Evolutionary conservation across 1,139 yeast species (phyloP), one percentile per base, ranked within the genome.

Genomic region (Candida tetrigidarum): DNA sequence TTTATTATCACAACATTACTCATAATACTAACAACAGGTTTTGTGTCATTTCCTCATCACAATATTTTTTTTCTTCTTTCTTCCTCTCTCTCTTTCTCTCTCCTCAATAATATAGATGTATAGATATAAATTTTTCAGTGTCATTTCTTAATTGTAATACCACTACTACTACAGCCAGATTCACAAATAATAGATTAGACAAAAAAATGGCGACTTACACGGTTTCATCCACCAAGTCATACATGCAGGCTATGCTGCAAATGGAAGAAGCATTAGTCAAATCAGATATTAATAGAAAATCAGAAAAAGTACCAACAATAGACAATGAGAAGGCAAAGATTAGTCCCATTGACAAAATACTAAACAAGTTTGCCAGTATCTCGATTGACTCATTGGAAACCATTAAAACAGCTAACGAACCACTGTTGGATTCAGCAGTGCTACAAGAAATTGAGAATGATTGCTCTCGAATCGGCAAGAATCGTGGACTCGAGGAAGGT

Each of bases 211-310:
- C 69, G 4, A 57, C 67, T 30, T 74, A 74, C 50, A 66, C 71
- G 37, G 85, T 76, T 8, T 69, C 79, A n/a, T 84, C 91, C 0
- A 84, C 91, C 4, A 78, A 81, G 61, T 85, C 93, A 28, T 86
- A 81, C 64, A 82, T 86, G 87, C 80, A 79, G 59, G 92, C 93
- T 29, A 85, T 86, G 90, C 78, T 74, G 59, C 78, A 82, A 1
- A 77, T 86, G 83, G 66, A 78, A 28, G 80, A 76, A 10, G 63
- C 74, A 1, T 58, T 83, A 41, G 59, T 61, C 7, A 51, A 56
- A 1, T 49, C 81, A 20, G 61, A 66, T 0, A 45, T 69, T 1
- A 52, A 54, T 22, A 38, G 42, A n/a, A 56, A 51, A 10, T 55
- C 51, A 3, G 55, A 55, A 5, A 65, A 66, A 34, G 39, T 58